Evolutionary conservation across 179 eudicot species (phyloP), one percentile per base, ranked within the genome.

Genomic region (Camellia oleifera): DNA sequence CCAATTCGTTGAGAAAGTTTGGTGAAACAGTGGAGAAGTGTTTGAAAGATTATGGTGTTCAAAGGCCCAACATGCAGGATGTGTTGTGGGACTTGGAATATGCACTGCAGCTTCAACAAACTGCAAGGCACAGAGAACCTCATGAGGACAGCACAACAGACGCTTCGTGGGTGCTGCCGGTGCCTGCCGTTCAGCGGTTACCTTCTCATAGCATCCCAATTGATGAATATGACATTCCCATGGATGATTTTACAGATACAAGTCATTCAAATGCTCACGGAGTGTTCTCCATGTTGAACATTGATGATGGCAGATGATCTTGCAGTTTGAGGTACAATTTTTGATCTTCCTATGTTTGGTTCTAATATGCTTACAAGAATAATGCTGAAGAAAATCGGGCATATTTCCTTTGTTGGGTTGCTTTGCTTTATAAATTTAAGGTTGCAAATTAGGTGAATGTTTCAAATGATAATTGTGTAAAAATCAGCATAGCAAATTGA

Each of bases 61-160:
- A 90, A n/a, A 83, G 93, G 78, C 93, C 93, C 9, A 80, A 77
- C 11, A 88, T 88, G 90, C 84, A 86, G 45, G 93, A 90, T 81
- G 90, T 88, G 15, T 56, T 87, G 18, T 90, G 90, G 90, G 88
- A 87, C 81, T 82, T 90, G 76, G 90, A 90, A 69, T 85, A 78
- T 79, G 85, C 81, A 0, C 78, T 90, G 74, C 86, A 86, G 81
- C 89, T 88, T 64, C 87, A 90, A 74, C 78, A 76, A 63, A 81
- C 64, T 7, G 83, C 73, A 8, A 15, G 50, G 18, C 60, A 45
- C 61, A 72, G 80, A 62, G 83, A 76, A 40, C 45, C 77, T 13
- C 66, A 72, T n/a, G 92, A 83, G 50, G 92, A 91, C n/a, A 89
- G 84, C 73, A 79, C 70, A 10, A 83, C 86, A 2, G 88, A 89